Evolutionary conservation across 2,329 filamentous ascomycete genomes (phyloP), one percentile per base, ranked within the genome.

Genomic region (Ophidiomyces ophidiicola): DNA sequence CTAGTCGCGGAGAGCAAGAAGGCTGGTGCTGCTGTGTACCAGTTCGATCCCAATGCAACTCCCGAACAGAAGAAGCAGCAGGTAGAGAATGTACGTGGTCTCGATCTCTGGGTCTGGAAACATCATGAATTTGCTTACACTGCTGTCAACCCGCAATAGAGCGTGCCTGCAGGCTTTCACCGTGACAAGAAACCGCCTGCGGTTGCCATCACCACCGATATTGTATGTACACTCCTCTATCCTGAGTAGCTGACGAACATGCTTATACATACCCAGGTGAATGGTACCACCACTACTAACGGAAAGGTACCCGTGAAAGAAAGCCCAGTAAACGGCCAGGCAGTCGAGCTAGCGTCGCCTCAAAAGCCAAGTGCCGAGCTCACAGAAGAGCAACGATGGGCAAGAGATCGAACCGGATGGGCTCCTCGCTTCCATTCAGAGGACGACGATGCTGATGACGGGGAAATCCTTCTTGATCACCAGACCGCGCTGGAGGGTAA

Each of bases 21-120:
- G 52, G 83, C 80, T 8, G 90, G 90, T 29, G 75, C 81, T 17
- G 66, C 79, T 20, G 87, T 85, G 47, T 90, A 82, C 57, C 74
- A 78, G 46, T 98, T 96, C 64, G 74, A 98, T 56, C 85, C 90
- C 1, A 66, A 94, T 66, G 87, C 86, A 29, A 79, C 71, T 30
- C 72, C 80, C 1, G 83, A 86, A 57, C 72, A 93, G 60, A 98
- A 98, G 68, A 79, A 74, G 45, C 80, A 80, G 21, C 82, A 87
- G 57, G 79, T 81, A 15, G 69, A 72, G 69, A 74, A 78, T 55
- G 85, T 93, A 70, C 53, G 80, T 70, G 32, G 10, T 14, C 17
- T 44, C n/a, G 19, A 30, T 24, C 15, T n/a, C 14, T 11, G 14
- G 5, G 6, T 21, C 25, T 20, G 20, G 19, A 6, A 30, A 14